Evolutionary conservation across 2,329 filamentous ascomycete genomes (phyloP), one percentile per base, ranked within the genome.

Genomic region (Fusarium praegraminearum): DNA sequence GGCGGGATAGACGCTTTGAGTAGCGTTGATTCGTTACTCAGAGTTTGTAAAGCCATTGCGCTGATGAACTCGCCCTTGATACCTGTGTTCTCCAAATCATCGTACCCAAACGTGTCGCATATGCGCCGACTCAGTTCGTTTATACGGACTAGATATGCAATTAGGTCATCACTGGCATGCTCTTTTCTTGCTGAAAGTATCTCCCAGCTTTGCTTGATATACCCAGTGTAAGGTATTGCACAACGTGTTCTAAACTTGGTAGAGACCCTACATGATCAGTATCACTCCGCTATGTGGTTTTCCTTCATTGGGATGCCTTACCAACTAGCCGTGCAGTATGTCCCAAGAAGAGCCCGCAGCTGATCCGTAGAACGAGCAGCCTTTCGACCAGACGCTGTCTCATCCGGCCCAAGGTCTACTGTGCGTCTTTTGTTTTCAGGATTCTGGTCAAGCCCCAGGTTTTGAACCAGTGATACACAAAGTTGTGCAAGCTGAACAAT

Each of bases 161-260:
- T 22, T 1, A 35, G 13, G 2, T 32, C 8, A 4, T 63, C 61
- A 24, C 24, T 57, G 0, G 26, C 3, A 2, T 44, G 44, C 24
- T 63, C 58, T 20, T 28, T 18, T 1, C 26, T 57, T 2, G 32
- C 4, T 13, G 30, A 22, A 1, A 63, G 20, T 2, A 33, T 13
- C 11, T 63, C 61, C 24, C 49, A 63, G 12, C 50, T 63, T 38
- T 57, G 36, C 6, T 49, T 63, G 7, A 63, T 63, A 3, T 63
- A 63, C 12, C 50, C 36, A 6, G 61, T 63, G 3, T 57, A 63
- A 38, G 61, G 58, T 1, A 63, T 44, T 0, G 58, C 43, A 1
- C 61, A 55, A 1, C 50, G 61, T 13, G 61, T 63, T 16, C 58
- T 51, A 5, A 63, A 63, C 3, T 63, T 63, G 6, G 44, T 63